Conservation (phyloP, 441 rosid genomes). For the Manihot esculenta region DNA sequence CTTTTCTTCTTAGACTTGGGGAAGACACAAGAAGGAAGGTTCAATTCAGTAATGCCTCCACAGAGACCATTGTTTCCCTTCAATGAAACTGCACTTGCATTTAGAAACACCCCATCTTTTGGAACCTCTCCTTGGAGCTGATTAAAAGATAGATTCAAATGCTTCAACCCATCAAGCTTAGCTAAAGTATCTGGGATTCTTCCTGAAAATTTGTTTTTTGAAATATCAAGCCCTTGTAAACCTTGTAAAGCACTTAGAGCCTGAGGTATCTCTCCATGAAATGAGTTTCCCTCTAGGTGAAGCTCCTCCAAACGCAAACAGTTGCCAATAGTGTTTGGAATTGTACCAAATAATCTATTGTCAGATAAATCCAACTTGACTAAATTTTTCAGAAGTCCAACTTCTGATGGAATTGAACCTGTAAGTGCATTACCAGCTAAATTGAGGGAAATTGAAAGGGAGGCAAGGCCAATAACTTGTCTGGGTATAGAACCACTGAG, state of each 20-base stretch:
- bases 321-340: not conserved
- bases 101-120: not conserved
- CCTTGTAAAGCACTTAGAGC: not conserved
- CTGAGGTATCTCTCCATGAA: not conserved
- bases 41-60: not conserved
- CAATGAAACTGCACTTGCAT: not conserved
- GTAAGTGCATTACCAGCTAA: not conserved
- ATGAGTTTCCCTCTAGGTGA: not conserved
- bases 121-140: not conserved
- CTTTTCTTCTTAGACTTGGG: not conserved
- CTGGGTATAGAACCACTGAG: slow-evolving; percentile 1
- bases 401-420: not conserved
- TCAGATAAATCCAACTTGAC: not conserved
- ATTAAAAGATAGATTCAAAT: not conserved
- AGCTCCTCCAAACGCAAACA: not conserved
- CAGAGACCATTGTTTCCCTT: not conserved
- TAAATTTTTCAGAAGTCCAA: not conserved
- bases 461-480: not conserved
- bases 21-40: not conserved
- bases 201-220: slow-evolving; percentile 4
- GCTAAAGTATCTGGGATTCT: not conserved
- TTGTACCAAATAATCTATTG: slow-evolving; percentile 2
- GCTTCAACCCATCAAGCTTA: not conserved
- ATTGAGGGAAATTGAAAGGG: not conserved
- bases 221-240: not conserved